Conservation (phyloP, 495 filamentous ascomycete species). For the Aspergillus leporis region DNA sequence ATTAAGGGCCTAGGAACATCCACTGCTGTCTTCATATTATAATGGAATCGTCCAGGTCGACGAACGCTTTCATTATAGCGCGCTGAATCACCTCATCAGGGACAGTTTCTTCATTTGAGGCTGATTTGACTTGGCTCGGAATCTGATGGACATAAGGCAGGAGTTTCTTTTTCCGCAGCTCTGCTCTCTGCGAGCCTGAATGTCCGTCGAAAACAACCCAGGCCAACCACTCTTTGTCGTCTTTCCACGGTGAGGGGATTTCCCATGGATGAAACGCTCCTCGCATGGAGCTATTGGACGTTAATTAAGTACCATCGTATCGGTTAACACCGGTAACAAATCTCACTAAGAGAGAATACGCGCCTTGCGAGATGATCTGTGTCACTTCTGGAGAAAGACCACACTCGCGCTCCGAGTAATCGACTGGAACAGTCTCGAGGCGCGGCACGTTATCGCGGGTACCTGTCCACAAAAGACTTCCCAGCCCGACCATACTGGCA, state of each 20-base stretch:
- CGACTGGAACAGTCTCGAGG: slow-evolving; percentile 16
- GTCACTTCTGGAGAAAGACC: slow-evolving; percentile 29
- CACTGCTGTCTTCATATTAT: slow-evolving; percentile 43
- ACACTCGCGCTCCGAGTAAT: slow-evolving; percentile 14
- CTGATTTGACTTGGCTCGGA: slow-evolving; percentile 26
- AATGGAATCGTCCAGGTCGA: slow-evolving; percentile 50
- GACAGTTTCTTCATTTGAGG: background rate
- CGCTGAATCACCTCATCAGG: slow-evolving; percentile 33
- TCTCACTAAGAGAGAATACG: slow-evolving; percentile 33
- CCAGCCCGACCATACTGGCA: slow-evolving; percentile 22
- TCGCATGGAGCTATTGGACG: slow-evolving; percentile 50
- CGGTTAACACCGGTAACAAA: slow-evolving; percentile 33
- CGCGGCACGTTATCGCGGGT: slow-evolving; percentile 23
- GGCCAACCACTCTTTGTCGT: slow-evolving; percentile 44
- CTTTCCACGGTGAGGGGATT: slow-evolving; percentile 35
- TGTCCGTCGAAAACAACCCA: slow-evolving; percentile 56
- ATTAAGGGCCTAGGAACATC: slow-evolving; percentile 18
- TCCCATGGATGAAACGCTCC: slow-evolving; percentile 48
- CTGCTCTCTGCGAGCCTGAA: slow-evolving; percentile 45
- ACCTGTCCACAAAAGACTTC: slow-evolving; percentile 27
- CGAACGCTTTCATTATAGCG: slow-evolving; percentile 51
- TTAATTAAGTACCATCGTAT: slow-evolving; percentile 48
- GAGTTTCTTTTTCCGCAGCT: slow-evolving; percentile 39
- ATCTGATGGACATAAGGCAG: slow-evolving; percentile 41
- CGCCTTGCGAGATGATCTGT: slow-evolving; percentile 24